These are phyloP conservation scores for Penicillium sp. DNA, from an alignment of 2,329 filamentous ascomycete genomes.

Conservation along the genomic window DNA sequence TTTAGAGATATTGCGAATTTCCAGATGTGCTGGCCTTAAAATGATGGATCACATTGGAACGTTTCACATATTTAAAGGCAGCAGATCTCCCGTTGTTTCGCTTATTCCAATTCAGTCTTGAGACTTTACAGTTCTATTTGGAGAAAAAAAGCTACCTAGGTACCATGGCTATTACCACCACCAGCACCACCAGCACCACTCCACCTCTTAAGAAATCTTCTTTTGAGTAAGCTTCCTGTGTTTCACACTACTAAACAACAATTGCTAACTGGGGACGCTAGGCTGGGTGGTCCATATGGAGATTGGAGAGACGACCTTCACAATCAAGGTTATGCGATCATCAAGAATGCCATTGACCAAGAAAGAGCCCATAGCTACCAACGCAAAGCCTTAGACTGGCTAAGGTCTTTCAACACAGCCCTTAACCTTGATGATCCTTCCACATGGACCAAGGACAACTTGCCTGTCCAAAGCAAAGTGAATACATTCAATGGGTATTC, in stretches of 20 bases:
- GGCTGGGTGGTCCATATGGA: constrained; percentile 1
- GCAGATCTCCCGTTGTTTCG: neutral
- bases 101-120: neutral
- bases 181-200: neutral
- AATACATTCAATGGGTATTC: constrained; percentile 16
- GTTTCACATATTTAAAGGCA: neutral
- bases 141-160: neutral
- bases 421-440: constrained; percentile 14
- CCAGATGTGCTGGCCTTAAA: neutral
- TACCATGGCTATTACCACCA: neutral
- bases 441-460: constrained; percentile 13
- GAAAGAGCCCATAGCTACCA: constrained; percentile 15
- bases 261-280: neutral
- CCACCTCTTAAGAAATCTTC: neutral
- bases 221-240: neutral
- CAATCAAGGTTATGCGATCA: constrained; percentile 12
- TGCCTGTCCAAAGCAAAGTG: constrained; percentile 12
- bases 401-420: constrained; percentile 10
- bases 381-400: constrained; percentile 16
- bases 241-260: neutral
- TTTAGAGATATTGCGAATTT: neutral
- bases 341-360: constrained; percentile 14
- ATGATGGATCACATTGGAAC: neutral
- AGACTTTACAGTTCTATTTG: neutral
- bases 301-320: constrained; percentile 18